Percentiles rank a stretch among this genome's conserved stretches.
Conservation (phyloP, 2,329 filamentous ascomycete species). For the Phialophora expanda region DNA sequence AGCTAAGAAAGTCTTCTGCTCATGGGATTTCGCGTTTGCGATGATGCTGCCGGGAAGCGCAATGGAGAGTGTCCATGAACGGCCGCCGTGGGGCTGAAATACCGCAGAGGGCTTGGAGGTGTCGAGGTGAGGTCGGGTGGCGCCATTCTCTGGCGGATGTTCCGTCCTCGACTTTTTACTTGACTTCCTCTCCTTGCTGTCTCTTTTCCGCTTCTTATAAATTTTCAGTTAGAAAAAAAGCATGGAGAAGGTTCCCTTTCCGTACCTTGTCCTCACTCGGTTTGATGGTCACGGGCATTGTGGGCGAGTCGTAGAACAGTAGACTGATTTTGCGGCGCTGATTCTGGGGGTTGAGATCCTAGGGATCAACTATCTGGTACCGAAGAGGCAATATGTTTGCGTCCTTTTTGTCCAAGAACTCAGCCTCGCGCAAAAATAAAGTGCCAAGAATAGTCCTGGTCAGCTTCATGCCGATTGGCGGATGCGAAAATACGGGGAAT, state of each 20-base stretch:
- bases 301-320: neutral
- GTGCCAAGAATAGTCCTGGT: slow-evolving; percentile 18
- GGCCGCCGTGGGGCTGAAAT: slow-evolving; percentile 68
- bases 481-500: neutral
- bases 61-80: slow-evolving; percentile 76
- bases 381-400: neutral
- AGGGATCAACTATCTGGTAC: neutral
- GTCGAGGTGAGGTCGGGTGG: slow-evolving; percentile 47
- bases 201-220: slow-evolving; percentile 27
- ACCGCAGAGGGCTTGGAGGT: slow-evolving; percentile 72
- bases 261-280: slow-evolving; percentile 31
- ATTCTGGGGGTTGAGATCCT: neutral
- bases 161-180: slow-evolving; percentile 11
- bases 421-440: slow-evolving; percentile 18
- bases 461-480: slow-evolving; percentile 13
- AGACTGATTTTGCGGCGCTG: neutral
- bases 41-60: slow-evolving; percentile 80
- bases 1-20: slow-evolving; percentile 74
- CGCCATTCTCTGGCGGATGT: neutral
- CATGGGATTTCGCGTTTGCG: slow-evolving; percentile 69
- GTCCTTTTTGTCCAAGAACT: slow-evolving; percentile 11
- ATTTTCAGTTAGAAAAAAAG: neutral
- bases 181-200: slow-evolving; percentile 19
- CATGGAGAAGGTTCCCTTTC: neutral
- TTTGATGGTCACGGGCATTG: neutral